phyloP scores from a whole-genome alignment of 2,329 filamentous ascomycete species.

The Neofusicoccum cordaticola region DNA sequence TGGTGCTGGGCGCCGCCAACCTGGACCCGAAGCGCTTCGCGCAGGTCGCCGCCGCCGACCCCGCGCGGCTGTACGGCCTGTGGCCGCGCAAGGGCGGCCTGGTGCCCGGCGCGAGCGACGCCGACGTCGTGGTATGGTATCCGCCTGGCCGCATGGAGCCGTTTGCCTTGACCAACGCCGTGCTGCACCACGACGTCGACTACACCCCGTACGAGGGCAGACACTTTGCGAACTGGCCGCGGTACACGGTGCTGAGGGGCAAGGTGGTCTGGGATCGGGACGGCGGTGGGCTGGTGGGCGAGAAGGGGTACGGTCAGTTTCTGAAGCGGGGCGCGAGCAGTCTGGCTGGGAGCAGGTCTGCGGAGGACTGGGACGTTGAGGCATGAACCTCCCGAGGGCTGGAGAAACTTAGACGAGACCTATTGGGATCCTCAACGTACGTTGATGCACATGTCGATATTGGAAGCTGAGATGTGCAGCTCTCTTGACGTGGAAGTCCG shows the following conservation, averaged over 20 bases:
- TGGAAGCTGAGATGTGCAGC: too few relatives aligned
- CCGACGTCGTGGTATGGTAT: conserved; percentile 59
- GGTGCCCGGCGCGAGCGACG: conserved; percentile 52
- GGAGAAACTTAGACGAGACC: too few relatives aligned
- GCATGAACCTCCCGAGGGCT: not conserved
- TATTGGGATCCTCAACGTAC: too few relatives aligned
- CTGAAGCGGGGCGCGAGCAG: conserved; percentile 43
- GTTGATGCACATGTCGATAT: too few relatives aligned
- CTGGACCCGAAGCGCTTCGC: conserved; percentile 52
- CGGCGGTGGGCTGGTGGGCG: conserved; percentile 49
- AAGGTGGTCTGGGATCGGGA: conserved; percentile 58
- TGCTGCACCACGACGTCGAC: conserved; percentile 61
- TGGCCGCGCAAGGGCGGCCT: conserved; percentile 51
- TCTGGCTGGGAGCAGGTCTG: conserved; percentile 21
- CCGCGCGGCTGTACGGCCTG: conserved; percentile 58
- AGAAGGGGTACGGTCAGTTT: conserved; percentile 51
- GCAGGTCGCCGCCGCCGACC: conserved; percentile 54
- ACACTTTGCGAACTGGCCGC: conserved; percentile 57
- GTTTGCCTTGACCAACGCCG: conserved; percentile 50
- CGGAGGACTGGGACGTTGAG: not conserved
- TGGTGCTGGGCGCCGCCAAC: conserved; percentile 43
- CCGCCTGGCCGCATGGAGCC: conserved; percentile 38
- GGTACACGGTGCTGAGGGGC: conserved; percentile 59
- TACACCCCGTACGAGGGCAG: conserved; percentile 55
- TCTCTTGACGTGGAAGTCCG: too few relatives aligned